Base-by-base conservation (phyloP, 257 asterid species). In the Plantago major region DNA sequence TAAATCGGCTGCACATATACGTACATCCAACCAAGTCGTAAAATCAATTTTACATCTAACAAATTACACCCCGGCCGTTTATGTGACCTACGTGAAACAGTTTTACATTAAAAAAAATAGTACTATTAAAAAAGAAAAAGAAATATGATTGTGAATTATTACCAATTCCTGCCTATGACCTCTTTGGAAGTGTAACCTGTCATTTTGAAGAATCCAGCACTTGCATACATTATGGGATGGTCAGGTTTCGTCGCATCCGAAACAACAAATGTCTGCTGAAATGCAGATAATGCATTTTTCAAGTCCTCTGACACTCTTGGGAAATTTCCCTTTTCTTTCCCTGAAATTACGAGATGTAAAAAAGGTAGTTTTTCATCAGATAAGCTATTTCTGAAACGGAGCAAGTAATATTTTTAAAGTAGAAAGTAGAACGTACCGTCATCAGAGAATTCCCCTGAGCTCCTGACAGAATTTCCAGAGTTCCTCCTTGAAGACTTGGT, bases 121-220 rank as follows among this genome's bases (percentile, higher is more conserved):
- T n/a, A n/a, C n/a, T n/a, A 37, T 56, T 33, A 2, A 12, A 30
- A 12, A 13, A 65, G 44, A 19, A 9, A 3, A 62, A 10, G 14
- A 9, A 17, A 62, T 42, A 33, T n/a, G 15, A 7, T 16, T 17
- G 9, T 3, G 1, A 16, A 16, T 14, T 55, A 0, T 2, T 82
- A 92, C 97, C 99, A 85, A 48, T 87, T 89, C 42, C 97, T 69
- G 64, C 99, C 99, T 0, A 93, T 71, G 78, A 93, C 96, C 68
- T 93, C 97, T 65, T 62, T 89, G 4, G 97, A 82, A 52, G 94
- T 81, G 80, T 89, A 93, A 10, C 99, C 99, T 8, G 99, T 93
- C 99, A 93, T 93, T 79, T 80, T 93, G 78, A 89, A 89, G 70
- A 93, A 93, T 42, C 97, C 99, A 19, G 97, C 99, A 76, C 99